Percentiles rank a stretch among this genome's conserved stretches.
Conservation (phyloP, 2,329 filamentous ascomycete species). For the Talaromyces sp. region DNA sequence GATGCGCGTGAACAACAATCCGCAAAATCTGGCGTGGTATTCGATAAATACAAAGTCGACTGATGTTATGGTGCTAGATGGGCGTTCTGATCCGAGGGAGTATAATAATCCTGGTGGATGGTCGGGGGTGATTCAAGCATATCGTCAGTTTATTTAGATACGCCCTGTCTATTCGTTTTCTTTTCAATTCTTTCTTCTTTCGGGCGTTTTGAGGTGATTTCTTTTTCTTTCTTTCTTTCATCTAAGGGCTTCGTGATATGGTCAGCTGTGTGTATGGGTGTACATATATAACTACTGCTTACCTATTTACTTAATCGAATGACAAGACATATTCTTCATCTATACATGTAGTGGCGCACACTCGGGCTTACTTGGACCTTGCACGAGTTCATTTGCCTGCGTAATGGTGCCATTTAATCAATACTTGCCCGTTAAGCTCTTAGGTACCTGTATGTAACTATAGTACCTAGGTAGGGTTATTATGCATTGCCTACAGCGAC, state of each 20-base stretch:
- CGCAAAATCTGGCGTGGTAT: conserved; percentile 27
- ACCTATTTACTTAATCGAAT: neutral
- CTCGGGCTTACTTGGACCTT: no score
- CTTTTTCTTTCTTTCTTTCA: neutral
- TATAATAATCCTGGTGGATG: conserved; percentile 28
- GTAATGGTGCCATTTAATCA: no score
- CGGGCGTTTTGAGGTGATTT: neutral
- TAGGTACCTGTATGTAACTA: no score
- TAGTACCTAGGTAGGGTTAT: no score
- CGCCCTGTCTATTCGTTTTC: neutral
- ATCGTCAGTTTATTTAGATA: conserved; percentile 14
- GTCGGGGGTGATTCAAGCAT: conserved; percentile 28
- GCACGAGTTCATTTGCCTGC: no score
- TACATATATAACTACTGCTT: neutral
- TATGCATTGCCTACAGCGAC: no score
- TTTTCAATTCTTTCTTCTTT: neutral
- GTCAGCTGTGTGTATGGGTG: neutral
- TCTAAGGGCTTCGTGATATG: neutral
- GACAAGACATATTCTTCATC: neutral
- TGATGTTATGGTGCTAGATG: conserved; percentile 28
- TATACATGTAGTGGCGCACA: no score
- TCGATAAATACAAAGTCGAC: conserved; percentile 27
- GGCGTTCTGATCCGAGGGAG: conserved; percentile 22
- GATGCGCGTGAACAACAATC: conserved; percentile 27
- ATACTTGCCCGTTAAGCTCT: no score